Evolutionary conservation across 441 rosid species (phyloP).

Genomic region (Omphalea diandra): DNA sequence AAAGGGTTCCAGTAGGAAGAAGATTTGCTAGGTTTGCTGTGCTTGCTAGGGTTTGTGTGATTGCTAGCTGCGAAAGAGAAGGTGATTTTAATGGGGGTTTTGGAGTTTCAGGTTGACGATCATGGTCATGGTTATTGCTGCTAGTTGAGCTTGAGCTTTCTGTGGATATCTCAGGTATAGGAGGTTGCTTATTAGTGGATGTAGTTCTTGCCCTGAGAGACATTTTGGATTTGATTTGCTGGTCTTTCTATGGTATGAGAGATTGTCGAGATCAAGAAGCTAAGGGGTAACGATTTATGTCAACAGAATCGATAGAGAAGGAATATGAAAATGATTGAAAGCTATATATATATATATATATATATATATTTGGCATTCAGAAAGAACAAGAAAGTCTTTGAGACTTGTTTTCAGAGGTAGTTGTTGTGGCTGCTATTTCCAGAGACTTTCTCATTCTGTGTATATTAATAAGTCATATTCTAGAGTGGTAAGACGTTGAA

Average conservation of each 20-base stretch:
- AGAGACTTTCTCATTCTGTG: neutral
- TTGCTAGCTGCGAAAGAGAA: constrained; percentile 51
- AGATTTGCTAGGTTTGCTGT: constrained; percentile 83
- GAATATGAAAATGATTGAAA: neutral
- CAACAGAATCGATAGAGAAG: neutral
- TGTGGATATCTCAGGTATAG: constrained; percentile 14
- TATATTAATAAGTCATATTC: too few relatives aligned
- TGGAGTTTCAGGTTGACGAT: constrained; percentile 28
- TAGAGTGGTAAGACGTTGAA: too few relatives aligned
- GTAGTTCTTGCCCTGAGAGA: constrained; percentile 36
- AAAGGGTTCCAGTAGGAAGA: constrained; percentile 81
- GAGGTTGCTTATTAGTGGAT: constrained; percentile 23
- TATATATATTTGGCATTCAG: too few relatives aligned
- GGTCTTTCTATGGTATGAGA: neutral
- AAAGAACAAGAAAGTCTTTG: too few relatives aligned
- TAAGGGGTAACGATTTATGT: too few relatives aligned
- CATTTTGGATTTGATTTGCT: neutral
- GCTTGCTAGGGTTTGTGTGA: constrained; percentile 68
- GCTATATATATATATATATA: neutral
- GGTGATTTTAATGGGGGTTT: constrained; percentile 35
- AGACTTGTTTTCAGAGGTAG: constrained; percentile 5
- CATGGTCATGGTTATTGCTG: neutral
- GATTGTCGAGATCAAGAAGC: neutral
- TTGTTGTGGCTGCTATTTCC: neutral
- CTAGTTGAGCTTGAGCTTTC: constrained; percentile 12